Base-by-base conservation (phyloP, 139 green algal species). In the Spirogloea muscicola region DNA sequence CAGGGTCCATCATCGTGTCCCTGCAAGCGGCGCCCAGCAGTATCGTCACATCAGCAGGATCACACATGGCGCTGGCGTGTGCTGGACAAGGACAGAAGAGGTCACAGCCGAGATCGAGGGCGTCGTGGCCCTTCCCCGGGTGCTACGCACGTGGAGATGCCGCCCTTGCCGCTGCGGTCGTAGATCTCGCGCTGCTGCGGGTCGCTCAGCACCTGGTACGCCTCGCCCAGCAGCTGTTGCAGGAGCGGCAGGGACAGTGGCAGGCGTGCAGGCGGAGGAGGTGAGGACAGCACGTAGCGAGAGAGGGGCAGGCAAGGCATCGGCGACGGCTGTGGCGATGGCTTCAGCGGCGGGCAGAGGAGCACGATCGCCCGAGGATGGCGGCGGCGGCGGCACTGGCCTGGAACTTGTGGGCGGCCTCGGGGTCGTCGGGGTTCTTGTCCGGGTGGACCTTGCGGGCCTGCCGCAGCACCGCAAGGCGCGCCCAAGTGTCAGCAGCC, bases 341-440 rank as follows among this genome's bases (percentile, higher is more conserved):
- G n/a, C n/a, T n/a, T n/a, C n/a, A 31, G 46, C 46, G 21, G 21
- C 21, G 33, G 29, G 36, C 58, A 31, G 29, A 58, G 7, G 9
- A 31, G 37, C 31, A 68, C 1, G 2, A 65, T 34, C 16, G 59
- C 59, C 6, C 37, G 16, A 62, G 16, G n/a, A 29, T 57, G 31
- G 36, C 68, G 84, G 57, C 57, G 18, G 29, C 13, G 13, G 18
- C 18, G 57, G 57, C 57, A 41, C 13, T 13, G 57, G 13, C 69
- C 86, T 98, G 93, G 67, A 98, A 98, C n/a, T 81, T 74, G 4
- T 85, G 67, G 29, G 94, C 89, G 9, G 93, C 93, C 10, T 85
- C 59, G 0, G 80, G 74, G 63, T 96, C 91, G 6, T 78, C 85
- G 0, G 87, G 88, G 76, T 96, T 96, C 83, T 98, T 98, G 81